Percentiles rank a stretch among this genome's conserved stretches.
These are phyloP conservation scores for Kwoniella botswanensis DNA, from an alignment of 768 basidiomycete genomes.

Conservation along the genomic window DNA sequence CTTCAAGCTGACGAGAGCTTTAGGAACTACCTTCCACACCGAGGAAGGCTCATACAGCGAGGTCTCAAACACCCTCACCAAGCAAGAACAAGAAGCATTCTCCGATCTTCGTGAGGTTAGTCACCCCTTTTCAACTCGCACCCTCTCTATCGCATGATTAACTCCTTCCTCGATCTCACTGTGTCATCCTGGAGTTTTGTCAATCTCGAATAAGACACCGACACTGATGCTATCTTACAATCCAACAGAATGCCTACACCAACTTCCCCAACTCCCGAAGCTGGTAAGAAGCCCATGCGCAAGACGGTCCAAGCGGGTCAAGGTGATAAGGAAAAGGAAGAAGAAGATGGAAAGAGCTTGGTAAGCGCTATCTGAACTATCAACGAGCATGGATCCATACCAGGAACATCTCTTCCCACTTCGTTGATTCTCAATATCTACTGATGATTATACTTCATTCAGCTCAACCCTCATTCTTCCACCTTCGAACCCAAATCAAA, in stretches of 20 bases:
- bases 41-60: not conserved
- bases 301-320: not conserved
- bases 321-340: not conserved
- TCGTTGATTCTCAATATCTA: too few species aligned
- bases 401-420: too few species aligned
- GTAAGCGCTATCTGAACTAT: not conserved
- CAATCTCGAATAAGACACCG: too few species aligned
- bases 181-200: too few species aligned
- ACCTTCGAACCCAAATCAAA: conserved; percentile 12
- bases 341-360: conserved; percentile 2
- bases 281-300: not conserved
- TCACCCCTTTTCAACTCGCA: not conserved
- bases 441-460: not conserved
- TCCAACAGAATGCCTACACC: conserved; percentile 4
- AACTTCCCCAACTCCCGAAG: not conserved
- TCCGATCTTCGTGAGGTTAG: not conserved
- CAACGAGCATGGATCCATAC: not conserved
- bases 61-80: not conserved
- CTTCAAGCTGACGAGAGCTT: conserved; percentile 1
- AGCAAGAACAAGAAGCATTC: not conserved
- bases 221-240: too few species aligned
- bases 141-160: not conserved
- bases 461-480: conserved; percentile 23
- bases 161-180: too few species aligned
- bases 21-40: conserved; percentile 6